Base-by-base conservation (phyloP, 176 grass and related monocot genomes). In the Rhynchospora tenuis region DNA sequence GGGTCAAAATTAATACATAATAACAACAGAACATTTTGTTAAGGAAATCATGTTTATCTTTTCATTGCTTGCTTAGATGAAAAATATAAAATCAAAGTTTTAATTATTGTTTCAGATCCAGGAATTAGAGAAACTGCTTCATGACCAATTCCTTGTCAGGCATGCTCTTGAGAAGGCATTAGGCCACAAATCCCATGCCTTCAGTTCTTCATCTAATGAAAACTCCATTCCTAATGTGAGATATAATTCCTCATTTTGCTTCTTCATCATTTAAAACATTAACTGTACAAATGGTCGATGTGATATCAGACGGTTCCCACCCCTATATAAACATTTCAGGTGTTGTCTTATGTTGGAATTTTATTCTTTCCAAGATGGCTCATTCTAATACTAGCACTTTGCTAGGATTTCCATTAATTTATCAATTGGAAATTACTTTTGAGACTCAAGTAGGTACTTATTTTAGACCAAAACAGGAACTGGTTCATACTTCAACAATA, bases 131-230 rank as follows among this genome's bases (percentile, higher is more conserved):
- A 83, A 91, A 86, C 73, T 89, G 84, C 86, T 98, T 3, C 86
- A 91, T 57, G 93, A 95, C 87, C 93, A 98, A 58, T 95, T 98
- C 44, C 43, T 85, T 19, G 69, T 95, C 62, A 91, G 88, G 15
- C 63, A 59, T 56, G 93, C 84, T 80, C 80, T 98, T 5, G 96
- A 99, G 88, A 95, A 93, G 66, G 88, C 93, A 57, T 46, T 99
- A 88, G 88, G 85, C 22, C 84, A 89, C 79, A 91, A 88, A 62
- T 87, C 88, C 27, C 74, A 72, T 83, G 38, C 84, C 26, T 55
- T 88, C 24, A 51, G 44, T 64, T 76, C 81, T 83, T 59, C 83
- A 72, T 80, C 84, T 9, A 88, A 61, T 9, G 84, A 93, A 19
- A 87, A 43, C 83, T 87, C 79, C 79, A 84, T 99, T 81, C 93